Evolutionary conservation across 768 basidiomycete genomes (phyloP).

Genomic region (Psilocybe azurescens): DNA sequence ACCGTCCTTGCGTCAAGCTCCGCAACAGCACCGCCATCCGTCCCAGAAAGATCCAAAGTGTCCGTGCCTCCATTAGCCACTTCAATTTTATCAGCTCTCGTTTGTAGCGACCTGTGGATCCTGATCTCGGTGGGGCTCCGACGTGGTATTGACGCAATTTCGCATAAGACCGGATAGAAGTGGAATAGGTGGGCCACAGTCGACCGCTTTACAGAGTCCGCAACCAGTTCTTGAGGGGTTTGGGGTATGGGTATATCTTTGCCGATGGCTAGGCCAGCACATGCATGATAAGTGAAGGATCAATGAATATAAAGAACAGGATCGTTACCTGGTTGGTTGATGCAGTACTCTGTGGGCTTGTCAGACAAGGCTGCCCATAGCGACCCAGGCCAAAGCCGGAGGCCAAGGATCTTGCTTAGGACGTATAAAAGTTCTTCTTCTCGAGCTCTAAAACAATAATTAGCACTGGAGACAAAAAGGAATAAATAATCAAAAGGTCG

Average conservation of each 20-base stretch:
- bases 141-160: constrained; percentile 76
- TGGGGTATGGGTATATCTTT: constrained; percentile 46
- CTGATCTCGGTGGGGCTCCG: constrained; percentile 72
- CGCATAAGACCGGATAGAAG: constrained; percentile 79
- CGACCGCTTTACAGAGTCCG: constrained; percentile 78
- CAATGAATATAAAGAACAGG: neutral
- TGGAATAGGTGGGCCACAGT: constrained; percentile 86
- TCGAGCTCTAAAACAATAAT: constrained; percentile 56
- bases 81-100: constrained; percentile 3
- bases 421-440: constrained; percentile 93
- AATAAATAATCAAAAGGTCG: neutral
- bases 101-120: neutral
- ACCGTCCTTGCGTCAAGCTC: constrained; percentile 71
- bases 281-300: neutral
- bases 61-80: neutral
- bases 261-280: constrained; percentile 16
- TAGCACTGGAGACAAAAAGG: neutral
- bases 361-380: constrained; percentile 79
- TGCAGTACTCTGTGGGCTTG: constrained; percentile 59
- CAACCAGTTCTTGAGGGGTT: constrained; percentile 59
- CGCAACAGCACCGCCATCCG: constrained; percentile 28
- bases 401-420: constrained; percentile 72
- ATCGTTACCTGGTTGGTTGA: constrained; percentile 59
- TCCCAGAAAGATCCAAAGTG: constrained; percentile 11
- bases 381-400: constrained; percentile 77